A percentile compares a stretch with the other conserved stretches of the same genome.
Conservation (phyloP, 75 land plant genomes). For the Pinus albicaulis region DNA sequence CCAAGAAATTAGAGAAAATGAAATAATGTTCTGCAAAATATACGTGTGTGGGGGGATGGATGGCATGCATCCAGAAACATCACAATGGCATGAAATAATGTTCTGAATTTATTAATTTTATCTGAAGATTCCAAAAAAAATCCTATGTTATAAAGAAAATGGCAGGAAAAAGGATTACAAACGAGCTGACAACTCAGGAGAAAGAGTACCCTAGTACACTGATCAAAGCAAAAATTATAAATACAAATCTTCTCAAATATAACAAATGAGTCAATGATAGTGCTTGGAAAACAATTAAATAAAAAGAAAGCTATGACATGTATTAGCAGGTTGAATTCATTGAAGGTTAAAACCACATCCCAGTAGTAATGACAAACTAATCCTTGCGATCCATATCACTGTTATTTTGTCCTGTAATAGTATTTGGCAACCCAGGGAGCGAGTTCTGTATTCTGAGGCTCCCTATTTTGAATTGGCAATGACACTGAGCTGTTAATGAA, state of each 20-base stretch:
- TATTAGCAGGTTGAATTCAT: not conserved
- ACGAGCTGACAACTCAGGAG: not conserved
- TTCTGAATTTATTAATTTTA: too few species aligned
- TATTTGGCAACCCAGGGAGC: conserved; percentile 89
- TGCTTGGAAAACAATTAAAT: not conserved
- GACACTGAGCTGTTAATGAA: too few species aligned
- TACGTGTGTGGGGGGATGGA: too few species aligned
- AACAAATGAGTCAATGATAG: not conserved
- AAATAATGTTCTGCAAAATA: too few species aligned
- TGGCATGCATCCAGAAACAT: too few species aligned
- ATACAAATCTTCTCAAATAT: not conserved
- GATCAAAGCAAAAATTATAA: not conserved
- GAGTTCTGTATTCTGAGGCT: conserved; percentile 64
- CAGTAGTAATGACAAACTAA: too few species aligned
- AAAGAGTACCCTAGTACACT: not conserved
- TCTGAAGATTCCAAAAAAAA: too few species aligned
- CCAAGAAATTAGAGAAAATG: too few species aligned
- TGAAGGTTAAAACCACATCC: too few species aligned
- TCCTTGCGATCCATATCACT: not conserved
- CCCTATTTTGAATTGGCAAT: conserved; percentile 49
- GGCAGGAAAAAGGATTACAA: not conserved
- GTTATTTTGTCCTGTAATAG: conserved; percentile 23
- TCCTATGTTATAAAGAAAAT: not conserved
- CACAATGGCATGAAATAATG: too few species aligned
- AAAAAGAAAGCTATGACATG: not conserved